Percentiles rank a stretch among this genome's conserved stretches.
These are phyloP conservation scores for Mortierella sp. DNA, from an alignment of 371 early-diverging fungal species.

Conservation along the genomic window DNA sequence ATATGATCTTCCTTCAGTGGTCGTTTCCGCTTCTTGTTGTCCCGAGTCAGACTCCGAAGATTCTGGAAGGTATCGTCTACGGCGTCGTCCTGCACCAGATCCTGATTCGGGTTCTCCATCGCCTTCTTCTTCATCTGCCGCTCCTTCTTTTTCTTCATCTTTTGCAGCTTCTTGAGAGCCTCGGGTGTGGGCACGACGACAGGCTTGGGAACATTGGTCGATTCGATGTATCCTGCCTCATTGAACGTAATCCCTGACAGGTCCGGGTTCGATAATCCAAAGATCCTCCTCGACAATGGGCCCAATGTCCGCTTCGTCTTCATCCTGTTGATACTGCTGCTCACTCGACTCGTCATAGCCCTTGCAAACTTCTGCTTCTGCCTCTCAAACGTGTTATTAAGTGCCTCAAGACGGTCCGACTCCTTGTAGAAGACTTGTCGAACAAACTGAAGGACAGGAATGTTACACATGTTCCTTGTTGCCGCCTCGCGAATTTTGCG, in stretches of 20 bases:
- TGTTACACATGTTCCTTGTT: conserved; percentile 43
- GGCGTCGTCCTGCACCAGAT: conserved; percentile 19
- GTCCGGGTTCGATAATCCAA: conserved; percentile 13
- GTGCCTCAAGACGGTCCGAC: conserved; percentile 12
- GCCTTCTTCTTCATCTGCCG: conserved; percentile 29
- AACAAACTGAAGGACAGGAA: conserved; percentile 29
- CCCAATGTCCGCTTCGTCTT: conserved; percentile 21
- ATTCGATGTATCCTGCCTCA: conserved; percentile 52
- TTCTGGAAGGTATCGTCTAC: conserved; percentile 31
- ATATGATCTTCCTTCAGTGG: conserved; percentile 34
- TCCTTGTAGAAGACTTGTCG: conserved; percentile 50
- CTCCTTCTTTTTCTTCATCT: conserved; percentile 27
- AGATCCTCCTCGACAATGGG: conserved; percentile 23
- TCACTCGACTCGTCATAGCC: conserved; percentile 15
- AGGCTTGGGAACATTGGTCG: conserved; percentile 13
- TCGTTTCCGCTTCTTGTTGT: conserved; percentile 25
- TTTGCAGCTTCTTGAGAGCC: conserved; percentile 17
- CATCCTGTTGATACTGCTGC: background rate
- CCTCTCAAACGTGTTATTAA: conserved; percentile 24
- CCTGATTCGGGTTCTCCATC: conserved; percentile 35
- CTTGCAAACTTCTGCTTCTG: conserved; percentile 23
- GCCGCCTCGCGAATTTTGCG: conserved; percentile 26
- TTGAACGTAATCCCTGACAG: conserved; percentile 35
- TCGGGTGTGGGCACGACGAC: background rate
- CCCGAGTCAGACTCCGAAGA: conserved; percentile 31